A percentile compares a stretch with the other conserved stretches of the same genome.
Evolutionary conservation across 805 yeast genomes (phyloP).

Genomic region (Spencermartinsiella europaea): DNA sequence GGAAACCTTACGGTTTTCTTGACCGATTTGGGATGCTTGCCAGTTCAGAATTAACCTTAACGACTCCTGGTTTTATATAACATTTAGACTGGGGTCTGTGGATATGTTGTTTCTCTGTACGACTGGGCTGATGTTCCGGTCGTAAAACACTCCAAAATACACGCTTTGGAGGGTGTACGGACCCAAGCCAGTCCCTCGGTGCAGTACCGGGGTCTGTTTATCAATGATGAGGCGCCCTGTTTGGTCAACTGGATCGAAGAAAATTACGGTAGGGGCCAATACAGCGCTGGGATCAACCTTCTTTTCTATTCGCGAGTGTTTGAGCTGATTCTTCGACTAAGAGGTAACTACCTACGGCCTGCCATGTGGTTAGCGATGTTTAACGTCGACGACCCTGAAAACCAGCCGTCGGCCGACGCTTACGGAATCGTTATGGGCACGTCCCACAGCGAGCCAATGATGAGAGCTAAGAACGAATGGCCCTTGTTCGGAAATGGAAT

Average conservation of each 20-base stretch:
- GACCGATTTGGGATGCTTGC: too few relatives aligned
- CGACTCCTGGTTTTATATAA: too few relatives aligned
- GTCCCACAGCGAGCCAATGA: slow-evolving; percentile 17
- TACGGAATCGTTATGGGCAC: slow-evolving; percentile 19
- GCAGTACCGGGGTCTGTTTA: slow-evolving; percentile 16
- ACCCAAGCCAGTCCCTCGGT: slow-evolving; percentile 12
- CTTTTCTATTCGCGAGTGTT: slow-evolving; percentile 12
- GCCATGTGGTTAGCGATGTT: slow-evolving; percentile 19
- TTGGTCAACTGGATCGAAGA: slow-evolving; percentile 14
- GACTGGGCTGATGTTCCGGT: too few relatives aligned
- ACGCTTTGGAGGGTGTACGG: too few relatives aligned
- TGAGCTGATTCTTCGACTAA: slow-evolving; percentile 14
- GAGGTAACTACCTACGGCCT: slow-evolving; percentile 18
- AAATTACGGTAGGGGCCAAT: slow-evolving; percentile 4
- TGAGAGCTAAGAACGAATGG: slow-evolving; percentile 18
- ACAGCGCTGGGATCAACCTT: slow-evolving; percentile 11
- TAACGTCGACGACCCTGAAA: slow-evolving; percentile 13
- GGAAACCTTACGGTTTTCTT: too few relatives aligned
- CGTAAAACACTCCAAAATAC: too few relatives aligned
- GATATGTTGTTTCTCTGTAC: too few relatives aligned
- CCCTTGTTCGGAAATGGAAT: slow-evolving; percentile 15
- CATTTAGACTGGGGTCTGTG: too few relatives aligned
- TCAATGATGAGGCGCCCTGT: slow-evolving; percentile 17
- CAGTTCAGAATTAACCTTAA: too few relatives aligned
- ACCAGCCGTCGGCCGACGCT: slow-evolving; percentile 14